Evolutionary conservation across 2,329 filamentous ascomycete genomes (phyloP).

Genomic region (Xylariales sp.): DNA sequence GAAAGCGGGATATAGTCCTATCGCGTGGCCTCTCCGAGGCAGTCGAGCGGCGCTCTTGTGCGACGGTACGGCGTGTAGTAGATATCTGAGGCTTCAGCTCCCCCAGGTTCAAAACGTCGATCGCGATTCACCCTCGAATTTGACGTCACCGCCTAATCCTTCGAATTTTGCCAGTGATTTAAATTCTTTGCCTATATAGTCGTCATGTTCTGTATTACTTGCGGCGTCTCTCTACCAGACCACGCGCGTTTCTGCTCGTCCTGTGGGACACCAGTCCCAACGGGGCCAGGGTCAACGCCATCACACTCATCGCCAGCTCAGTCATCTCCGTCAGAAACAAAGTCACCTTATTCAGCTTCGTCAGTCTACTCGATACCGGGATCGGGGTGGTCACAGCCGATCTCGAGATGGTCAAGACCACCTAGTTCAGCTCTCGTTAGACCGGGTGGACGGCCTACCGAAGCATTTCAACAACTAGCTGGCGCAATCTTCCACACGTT

Average conservation of each 20-base stretch:
- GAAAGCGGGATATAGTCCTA: too few relatives aligned
- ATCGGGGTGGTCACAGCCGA: too few relatives aligned
- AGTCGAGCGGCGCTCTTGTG: too few relatives aligned
- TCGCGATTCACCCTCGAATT: too few relatives aligned
- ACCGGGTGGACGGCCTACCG: background rate
- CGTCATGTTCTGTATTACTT: background rate
- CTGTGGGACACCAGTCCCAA: background rate
- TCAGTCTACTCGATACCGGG: background rate
- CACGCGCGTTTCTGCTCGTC: conserved; percentile 2
- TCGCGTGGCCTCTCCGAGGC: too few relatives aligned
- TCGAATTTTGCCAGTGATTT: background rate
- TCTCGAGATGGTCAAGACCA: too few relatives aligned
- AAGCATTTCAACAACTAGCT: background rate
- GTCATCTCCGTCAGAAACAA: background rate
- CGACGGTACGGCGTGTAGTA: too few relatives aligned
- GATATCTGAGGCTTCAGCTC: too few relatives aligned
- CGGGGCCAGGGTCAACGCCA: background rate
- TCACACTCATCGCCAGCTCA: background rate
- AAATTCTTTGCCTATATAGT: background rate
- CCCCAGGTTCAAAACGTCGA: too few relatives aligned
- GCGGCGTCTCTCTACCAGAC: background rate
- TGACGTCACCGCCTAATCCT: too few relatives aligned
- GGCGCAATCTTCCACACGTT: background rate
- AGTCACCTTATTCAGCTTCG: background rate
- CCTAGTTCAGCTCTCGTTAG: background rate